A percentile compares a stretch with the other conserved stretches of the same genome.
These are phyloP conservation scores for Candida insectorum DNA, from an alignment of 805 yeast genomes.

Conservation along the genomic window DNA sequence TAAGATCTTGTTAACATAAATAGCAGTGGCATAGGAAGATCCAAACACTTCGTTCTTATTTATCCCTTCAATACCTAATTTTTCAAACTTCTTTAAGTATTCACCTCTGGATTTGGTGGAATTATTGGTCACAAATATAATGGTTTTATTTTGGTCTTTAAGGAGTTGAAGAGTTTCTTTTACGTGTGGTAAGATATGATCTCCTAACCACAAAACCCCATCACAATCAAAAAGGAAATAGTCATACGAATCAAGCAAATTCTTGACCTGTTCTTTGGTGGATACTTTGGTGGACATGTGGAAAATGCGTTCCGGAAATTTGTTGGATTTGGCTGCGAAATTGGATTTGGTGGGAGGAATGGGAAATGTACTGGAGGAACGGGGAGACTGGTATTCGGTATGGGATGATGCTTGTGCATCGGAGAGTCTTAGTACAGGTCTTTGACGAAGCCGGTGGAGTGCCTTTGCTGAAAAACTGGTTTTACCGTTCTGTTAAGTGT, in stretches of 20 bases:
- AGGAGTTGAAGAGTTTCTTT: constrained; percentile 70
- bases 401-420: no score
- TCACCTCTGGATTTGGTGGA: constrained; percentile 84
- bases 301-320: not conserved
- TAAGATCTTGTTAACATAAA: constrained; percentile 74
- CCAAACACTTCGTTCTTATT: constrained; percentile 76
- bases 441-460: not conserved
- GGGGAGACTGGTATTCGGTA: no score
- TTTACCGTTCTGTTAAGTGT: no score
- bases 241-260: constrained; percentile 64
- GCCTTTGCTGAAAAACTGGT: no score
- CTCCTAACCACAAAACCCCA: constrained; percentile 95
- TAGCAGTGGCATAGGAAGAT: constrained; percentile 87
- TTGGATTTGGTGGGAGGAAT: no score
- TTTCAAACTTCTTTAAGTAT: constrained; percentile 71
- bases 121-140: constrained; percentile 92
- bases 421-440: not conserved
- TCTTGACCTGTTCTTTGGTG: constrained; percentile 40
- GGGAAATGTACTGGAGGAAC: no score
- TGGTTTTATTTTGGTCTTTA: constrained; percentile 53
- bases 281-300: constrained; percentile 16
- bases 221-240: constrained; percentile 95
- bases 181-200: constrained; percentile 71
- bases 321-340: not conserved
- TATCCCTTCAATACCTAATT: constrained; percentile 48